These are phyloP conservation scores for Bisporella sp. DNA, from an alignment of 2,329 filamentous ascomycete genomes.

Conservation along the genomic window DNA sequence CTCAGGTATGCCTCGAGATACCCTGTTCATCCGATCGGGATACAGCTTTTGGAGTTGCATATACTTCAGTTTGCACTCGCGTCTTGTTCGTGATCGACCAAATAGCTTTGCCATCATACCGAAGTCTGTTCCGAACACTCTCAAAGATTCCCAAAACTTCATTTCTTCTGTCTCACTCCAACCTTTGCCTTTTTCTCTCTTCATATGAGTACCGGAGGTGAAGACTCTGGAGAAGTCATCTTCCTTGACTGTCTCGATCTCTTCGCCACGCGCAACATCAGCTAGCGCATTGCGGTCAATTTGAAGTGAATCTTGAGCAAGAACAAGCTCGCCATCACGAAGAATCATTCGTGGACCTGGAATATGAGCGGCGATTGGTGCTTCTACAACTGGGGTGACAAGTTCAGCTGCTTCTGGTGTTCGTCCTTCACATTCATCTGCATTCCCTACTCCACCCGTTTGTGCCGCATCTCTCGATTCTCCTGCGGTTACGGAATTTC, in stretches of 20 bases:
- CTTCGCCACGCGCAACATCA: constrained; percentile 41
- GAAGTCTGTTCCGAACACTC: constrained; percentile 78
- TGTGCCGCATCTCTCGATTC: neutral
- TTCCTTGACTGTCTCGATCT: constrained; percentile 58
- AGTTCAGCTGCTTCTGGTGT: constrained; percentile 2
- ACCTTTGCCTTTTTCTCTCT: constrained; percentile 54
- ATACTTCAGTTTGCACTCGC: constrained; percentile 77
- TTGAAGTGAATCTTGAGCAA: constrained; percentile 60
- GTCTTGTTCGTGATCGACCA: constrained; percentile 55
- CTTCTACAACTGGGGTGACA: neutral
- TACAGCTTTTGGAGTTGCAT: constrained; percentile 68
- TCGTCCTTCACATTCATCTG: constrained; percentile 2
- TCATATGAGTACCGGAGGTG: constrained; percentile 62
- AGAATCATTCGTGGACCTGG: constrained; percentile 18
- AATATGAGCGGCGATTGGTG: neutral
- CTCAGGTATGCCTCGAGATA: constrained; percentile 53
- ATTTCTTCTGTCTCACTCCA: constrained; percentile 70
- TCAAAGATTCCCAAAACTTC: constrained; percentile 67
- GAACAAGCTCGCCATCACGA: constrained; percentile 55
- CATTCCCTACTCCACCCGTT: neutral
- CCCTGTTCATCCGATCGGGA: constrained; percentile 55
- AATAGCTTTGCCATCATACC: constrained; percentile 74
- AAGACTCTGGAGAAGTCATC: constrained; percentile 70
- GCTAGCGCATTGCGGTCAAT: constrained; percentile 63
- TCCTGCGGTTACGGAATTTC: no score